Evolutionary conservation across 208 protist species (phyloP).

Genomic region (Acanthamoeba lugdunensis): DNA sequence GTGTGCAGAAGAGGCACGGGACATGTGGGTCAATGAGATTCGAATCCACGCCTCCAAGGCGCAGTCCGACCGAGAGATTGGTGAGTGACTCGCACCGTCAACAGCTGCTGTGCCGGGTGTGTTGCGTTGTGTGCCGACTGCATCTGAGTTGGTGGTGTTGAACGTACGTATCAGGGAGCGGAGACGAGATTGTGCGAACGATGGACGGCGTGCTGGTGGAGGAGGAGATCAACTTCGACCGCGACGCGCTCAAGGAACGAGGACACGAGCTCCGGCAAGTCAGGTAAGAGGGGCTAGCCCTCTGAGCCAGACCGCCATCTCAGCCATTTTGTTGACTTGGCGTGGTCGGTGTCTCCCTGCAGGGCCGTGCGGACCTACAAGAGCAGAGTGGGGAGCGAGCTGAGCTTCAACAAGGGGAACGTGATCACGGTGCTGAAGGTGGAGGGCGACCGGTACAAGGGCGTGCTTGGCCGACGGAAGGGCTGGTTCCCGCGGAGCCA

Average conservation of each 20-base stretch:
- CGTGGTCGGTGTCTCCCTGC: not conserved
- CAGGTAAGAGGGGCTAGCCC: not conserved
- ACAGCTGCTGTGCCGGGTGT: too few species aligned
- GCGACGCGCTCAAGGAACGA: not conserved
- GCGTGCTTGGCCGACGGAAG: constrained; percentile 25
- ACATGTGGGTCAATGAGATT: constrained; percentile 60
- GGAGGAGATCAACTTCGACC: constrained; percentile 49
- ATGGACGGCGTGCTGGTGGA: constrained; percentile 23
- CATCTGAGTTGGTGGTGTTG: not conserved
- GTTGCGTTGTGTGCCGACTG: too few species aligned
- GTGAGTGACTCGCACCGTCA: not conserved
- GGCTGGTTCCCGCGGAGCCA: constrained; percentile 61
- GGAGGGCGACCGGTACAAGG: constrained; percentile 37
- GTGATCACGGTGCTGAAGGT: constrained; percentile 25
- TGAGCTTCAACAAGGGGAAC: constrained; percentile 68
- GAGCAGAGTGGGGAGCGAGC: constrained; percentile 34
- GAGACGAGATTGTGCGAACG: constrained; percentile 44
- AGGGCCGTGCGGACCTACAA: constrained; percentile 26
- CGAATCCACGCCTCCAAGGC: constrained; percentile 57
- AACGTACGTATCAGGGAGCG: not conserved
- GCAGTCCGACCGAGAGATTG: constrained; percentile 32
- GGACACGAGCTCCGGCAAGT: not conserved
- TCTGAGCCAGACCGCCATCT: too few species aligned
- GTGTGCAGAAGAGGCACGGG: constrained; percentile 33
- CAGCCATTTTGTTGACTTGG: too few species aligned